A percentile compares a stretch with the other conserved stretches of the same genome.
These are phyloP conservation scores for Daldinia vernicosa DNA, from an alignment of 495 filamentous ascomycete species.

Conservation along the genomic window DNA sequence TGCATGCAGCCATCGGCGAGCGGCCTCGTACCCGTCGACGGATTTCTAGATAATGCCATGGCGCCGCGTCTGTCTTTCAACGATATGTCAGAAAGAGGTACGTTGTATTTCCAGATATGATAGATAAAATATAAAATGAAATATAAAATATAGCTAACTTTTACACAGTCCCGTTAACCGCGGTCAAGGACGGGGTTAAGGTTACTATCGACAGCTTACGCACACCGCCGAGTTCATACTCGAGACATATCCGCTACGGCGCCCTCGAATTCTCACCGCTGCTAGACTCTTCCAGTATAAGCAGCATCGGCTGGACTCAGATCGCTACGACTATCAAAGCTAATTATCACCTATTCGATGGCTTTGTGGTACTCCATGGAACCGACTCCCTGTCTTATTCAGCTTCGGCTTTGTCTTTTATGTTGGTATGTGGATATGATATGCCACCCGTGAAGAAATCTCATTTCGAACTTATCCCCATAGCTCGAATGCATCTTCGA, in stretches of 20 bases:
- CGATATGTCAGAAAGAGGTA: constrained; percentile 71
- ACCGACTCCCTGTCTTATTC: constrained; percentile 95
- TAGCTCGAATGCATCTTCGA: neutral
- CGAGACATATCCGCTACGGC: constrained; percentile 82
- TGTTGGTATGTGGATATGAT: constrained; percentile 62
- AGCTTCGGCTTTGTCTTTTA: constrained; percentile 91
- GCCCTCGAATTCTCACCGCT: constrained; percentile 87
- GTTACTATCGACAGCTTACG: constrained; percentile 66
- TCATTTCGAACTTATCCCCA: neutral
- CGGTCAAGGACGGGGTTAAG: constrained; percentile 52
- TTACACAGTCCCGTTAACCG: constrained; percentile 44
- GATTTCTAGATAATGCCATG: constrained; percentile 86
- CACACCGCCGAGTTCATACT: constrained; percentile 83
- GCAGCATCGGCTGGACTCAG: constrained; percentile 82
- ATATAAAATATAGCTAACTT: constrained; percentile 21
- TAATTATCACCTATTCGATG: constrained; percentile 93
- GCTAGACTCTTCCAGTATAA: constrained; percentile 92
- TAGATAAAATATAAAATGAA: no score
- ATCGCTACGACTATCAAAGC: constrained; percentile 74
- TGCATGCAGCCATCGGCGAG: constrained; percentile 83
- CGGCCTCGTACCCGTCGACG: constrained; percentile 75
- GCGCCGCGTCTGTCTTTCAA: constrained; percentile 89
- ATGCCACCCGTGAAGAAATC: neutral
- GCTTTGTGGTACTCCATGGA: constrained; percentile 95
- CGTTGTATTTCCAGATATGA: constrained; percentile 27